Percentiles rank a stretch among this genome's conserved stretches.
Conservation (phyloP, 768 basidiomycete genomes). For the Pisolithus sp. region DNA sequence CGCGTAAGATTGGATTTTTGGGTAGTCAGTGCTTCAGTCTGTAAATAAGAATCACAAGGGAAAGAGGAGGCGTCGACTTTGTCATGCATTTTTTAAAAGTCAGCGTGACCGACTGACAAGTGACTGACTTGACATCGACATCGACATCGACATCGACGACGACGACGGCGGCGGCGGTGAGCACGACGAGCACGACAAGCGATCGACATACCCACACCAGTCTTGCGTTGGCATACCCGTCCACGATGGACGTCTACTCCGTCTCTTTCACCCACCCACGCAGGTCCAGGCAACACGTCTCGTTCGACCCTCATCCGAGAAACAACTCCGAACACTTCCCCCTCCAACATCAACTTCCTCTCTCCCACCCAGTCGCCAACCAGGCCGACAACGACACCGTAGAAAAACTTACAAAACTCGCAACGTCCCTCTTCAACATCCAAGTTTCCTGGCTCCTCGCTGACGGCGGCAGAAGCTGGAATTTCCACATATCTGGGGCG, state of each 20-base stretch:
- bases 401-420: constrained; percentile 71
- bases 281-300: constrained; percentile 57
- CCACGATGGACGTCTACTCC: constrained; percentile 86
- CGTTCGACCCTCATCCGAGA: constrained; percentile 47
- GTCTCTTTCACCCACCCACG: constrained; percentile 91
- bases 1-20: too few relatives aligned
- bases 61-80: neutral
- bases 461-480: constrained; percentile 68
- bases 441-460: constrained; percentile 74
- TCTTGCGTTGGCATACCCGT: constrained; percentile 7
- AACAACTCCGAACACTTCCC: constrained; percentile 22
- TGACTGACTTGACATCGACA: neutral
- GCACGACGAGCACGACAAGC: neutral
- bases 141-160: neutral
- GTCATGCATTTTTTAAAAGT: neutral
- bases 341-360: constrained; percentile 37
- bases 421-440: constrained; percentile 76
- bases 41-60: too few relatives aligned
- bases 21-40: too few relatives aligned
- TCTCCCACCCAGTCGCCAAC: constrained; percentile 26
- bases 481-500: constrained; percentile 84
- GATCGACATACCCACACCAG: constrained; percentile 3
- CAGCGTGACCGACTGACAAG: neutral
- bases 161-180: neutral
- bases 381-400: constrained; percentile 66